Evolutionary conservation across 140 eudicot species (phyloP).

Genomic region (Senecio squalidus): DNA sequence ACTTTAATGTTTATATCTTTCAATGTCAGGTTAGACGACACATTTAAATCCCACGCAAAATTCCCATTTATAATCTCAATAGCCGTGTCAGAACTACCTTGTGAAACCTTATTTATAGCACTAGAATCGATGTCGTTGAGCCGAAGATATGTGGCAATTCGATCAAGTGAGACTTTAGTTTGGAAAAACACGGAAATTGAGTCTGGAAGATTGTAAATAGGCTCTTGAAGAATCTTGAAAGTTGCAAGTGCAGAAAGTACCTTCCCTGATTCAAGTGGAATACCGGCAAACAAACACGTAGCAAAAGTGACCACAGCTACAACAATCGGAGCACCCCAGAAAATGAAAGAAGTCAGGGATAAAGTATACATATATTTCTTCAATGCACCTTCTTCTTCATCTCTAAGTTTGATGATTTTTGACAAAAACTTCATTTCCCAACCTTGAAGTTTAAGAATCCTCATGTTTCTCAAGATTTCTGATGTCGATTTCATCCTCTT

Average conservation of each 20-base stretch:
- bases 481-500: constrained; percentile 89
- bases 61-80: constrained; percentile 62
- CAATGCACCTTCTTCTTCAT: constrained; percentile 58
- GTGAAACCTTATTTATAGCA: constrained; percentile 51
- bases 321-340: constrained; percentile 88
- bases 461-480: constrained; percentile 90
- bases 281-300: constrained; percentile 61
- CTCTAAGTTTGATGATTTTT: constrained; percentile 53
- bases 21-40: constrained; percentile 43
- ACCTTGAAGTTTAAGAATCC: constrained; percentile 90
- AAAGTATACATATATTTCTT: constrained; percentile 49
- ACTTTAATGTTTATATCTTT: constrained; percentile 60
- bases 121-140: constrained; percentile 58
- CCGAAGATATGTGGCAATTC: constrained; percentile 69
- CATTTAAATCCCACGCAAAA: constrained; percentile 64
- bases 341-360: constrained; percentile 47
- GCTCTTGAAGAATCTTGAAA: constrained; percentile 77
- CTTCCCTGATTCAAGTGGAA: constrained; percentile 92
- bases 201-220: constrained; percentile 86
- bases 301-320: constrained; percentile 74
- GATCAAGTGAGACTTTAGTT: constrained; percentile 92
- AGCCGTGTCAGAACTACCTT: constrained; percentile 42
- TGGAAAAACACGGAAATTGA: constrained; percentile 70
- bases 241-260: constrained; percentile 90
- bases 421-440: constrained; percentile 97